Conservation (phyloP, 1,284 basidiomycete species). For the Trichosporon sp. region DNA sequence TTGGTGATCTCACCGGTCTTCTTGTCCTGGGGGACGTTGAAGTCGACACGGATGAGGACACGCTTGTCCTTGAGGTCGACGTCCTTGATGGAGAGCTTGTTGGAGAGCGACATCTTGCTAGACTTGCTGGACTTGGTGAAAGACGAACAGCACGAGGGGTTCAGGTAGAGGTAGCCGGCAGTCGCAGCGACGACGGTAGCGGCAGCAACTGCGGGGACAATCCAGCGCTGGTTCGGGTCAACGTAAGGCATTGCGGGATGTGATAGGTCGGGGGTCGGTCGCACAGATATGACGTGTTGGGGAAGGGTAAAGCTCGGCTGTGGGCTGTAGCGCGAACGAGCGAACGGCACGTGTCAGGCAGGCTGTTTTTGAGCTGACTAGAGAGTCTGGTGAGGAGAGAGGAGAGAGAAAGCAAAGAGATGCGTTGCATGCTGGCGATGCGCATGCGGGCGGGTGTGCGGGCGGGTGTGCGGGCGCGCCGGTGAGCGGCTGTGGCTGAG, state of each 20-base stretch:
- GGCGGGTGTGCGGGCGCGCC: no score
- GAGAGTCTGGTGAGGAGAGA: background rate
- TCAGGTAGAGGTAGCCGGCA: background rate
- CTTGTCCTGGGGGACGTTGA: constrained; percentile 81
- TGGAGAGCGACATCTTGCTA: constrained; percentile 83
- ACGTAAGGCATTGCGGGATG: background rate
- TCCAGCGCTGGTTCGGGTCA: constrained; percentile 1
- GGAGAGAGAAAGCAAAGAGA: background rate
- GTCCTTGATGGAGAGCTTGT: constrained; percentile 89
- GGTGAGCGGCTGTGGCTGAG: background rate
- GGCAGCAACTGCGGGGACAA: constrained; percentile 5
- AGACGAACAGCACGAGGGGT: background rate
- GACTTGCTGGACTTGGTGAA: background rate
- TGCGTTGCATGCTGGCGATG: background rate
- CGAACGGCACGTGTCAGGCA: background rate
- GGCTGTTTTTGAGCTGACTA: background rate
- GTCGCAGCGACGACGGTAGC: background rate
- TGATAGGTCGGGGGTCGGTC: constrained; percentile 2
- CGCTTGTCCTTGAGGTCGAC: constrained; percentile 75
- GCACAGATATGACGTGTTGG: constrained; percentile 5
- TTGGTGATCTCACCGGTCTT: constrained; percentile 83
- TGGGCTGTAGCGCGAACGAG: background rate
- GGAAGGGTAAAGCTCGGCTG: background rate
- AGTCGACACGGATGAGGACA: constrained; percentile 95
- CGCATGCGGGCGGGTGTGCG: background rate